Evolutionary conservation across 257 asterid species (phyloP), one percentile per base, ranked within the genome.

Genomic region (Dorcoceras hygrometricum): DNA sequence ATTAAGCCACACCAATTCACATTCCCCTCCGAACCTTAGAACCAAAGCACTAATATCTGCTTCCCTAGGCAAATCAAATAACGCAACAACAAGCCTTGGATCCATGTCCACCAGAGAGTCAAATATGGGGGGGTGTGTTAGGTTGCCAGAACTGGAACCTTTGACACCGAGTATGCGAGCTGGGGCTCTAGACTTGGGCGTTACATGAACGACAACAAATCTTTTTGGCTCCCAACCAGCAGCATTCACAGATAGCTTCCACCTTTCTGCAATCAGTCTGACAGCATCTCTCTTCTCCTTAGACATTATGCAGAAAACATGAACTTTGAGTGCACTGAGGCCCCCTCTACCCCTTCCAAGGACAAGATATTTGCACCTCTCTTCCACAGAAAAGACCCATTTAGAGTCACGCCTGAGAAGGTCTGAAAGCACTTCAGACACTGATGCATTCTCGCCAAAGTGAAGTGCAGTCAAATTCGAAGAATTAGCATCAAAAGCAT

Each of bases 221-320:
- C 96, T 78, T 73, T 90, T 94, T n/a, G 99, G 99, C 84, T 94
- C 99, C 97, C 97, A 90, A 26, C 99, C 97, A 69, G 92, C 97
- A 34, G 91, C 85, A 75, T 76, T 81, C 31, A 90, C 82, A 3
- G 96, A 73, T 48, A 94, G 96, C 79, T 94, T 94, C 99, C 99
- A 94, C 74, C 99, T 85, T 23, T 89, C 96, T 9, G 96, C 97
- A 63, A 94, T 89, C 66, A 90, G 77, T 81, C 91, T 81, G 73
- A 94, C 81, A 4, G 87, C 92, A 71, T 94, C 99, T 75, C 95
- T 77, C 85, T 87, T 90, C 27, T 94, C 99, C 80, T 90, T 88
- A 14, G 80, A 19, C 97, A 90, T 94, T 32, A 81, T 83, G 61
- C 95, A 88, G 80, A 94, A 90, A 1, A 94, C 96, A 26, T 94